Evolutionary conservation across 495 filamentous ascomycete species (phyloP).

Genomic region (Parathielavia hyrcaniae): DNA sequence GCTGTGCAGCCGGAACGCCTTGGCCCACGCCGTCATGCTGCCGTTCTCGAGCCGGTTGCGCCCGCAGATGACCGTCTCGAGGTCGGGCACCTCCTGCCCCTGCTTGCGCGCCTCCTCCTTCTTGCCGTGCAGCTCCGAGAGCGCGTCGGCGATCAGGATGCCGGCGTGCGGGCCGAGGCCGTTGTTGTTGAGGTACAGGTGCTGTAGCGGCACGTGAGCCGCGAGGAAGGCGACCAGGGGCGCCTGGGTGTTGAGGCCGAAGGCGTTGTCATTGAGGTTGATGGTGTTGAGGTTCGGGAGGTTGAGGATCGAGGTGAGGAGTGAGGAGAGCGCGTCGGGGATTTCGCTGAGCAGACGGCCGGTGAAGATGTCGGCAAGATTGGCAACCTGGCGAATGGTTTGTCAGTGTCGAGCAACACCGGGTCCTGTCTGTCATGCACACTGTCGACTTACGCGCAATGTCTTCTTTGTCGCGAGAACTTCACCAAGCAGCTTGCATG

Average conservation of each 20-base stretch:
- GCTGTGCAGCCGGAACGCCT: slow-evolving; percentile 71
- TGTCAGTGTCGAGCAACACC: background rate
- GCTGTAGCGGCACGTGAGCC: slow-evolving; percentile 75
- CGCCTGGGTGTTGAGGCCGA: slow-evolving; percentile 84
- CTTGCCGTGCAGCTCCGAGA: slow-evolving; percentile 66
- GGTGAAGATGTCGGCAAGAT: slow-evolving; percentile 96
- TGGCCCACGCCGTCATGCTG: slow-evolving; percentile 91
- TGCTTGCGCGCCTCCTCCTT: slow-evolving; percentile 66
- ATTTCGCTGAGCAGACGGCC: slow-evolving; percentile 90
- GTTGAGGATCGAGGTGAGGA: slow-evolving; percentile 79
- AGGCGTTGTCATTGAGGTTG: slow-evolving; percentile 96
- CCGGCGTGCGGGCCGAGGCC: slow-evolving; percentile 91
- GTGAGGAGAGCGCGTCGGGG: slow-evolving; percentile 74
- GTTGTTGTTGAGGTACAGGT: slow-evolving; percentile 95
- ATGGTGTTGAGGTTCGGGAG: slow-evolving; percentile 79
- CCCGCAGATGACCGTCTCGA: slow-evolving; percentile 93
- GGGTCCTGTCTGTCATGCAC: background rate
- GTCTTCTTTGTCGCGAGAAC: slow-evolving; percentile 73
- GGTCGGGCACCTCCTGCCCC: slow-evolving; percentile 62
- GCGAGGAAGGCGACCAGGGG: slow-evolving; percentile 81
- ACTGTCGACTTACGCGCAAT: slow-evolving; percentile 51
- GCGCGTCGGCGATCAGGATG: slow-evolving; percentile 71
- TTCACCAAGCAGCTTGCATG: slow-evolving; percentile 73
- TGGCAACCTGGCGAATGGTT: slow-evolving; percentile 56
- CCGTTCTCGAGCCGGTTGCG: slow-evolving; percentile 94